Conservation (phyloP, 306 rosid species). For the Pachyrhizus erosus region DNA sequence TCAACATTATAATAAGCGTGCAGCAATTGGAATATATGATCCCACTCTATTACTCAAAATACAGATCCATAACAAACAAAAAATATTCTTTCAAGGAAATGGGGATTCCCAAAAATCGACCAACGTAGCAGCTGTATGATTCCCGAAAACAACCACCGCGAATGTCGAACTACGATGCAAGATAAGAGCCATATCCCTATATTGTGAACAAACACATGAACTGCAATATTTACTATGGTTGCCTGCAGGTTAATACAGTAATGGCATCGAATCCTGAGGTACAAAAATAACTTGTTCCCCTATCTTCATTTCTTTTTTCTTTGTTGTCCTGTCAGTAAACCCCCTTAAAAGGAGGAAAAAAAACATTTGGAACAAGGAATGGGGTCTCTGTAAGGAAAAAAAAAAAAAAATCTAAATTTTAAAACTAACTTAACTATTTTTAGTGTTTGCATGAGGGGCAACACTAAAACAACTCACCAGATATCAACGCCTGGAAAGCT, state of each 20-base stretch:
- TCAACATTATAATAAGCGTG: neutral
- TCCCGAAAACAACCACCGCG: neutral
- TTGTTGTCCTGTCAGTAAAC: constrained; percentile 19
- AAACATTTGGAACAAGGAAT: constrained; percentile 31
- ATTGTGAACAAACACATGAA: neutral
- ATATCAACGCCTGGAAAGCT: constrained; percentile 33
- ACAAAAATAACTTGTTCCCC: neutral
- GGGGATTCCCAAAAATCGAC: no score
- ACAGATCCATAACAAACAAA: neutral
- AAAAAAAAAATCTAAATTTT: neutral
- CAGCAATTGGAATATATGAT: neutral
- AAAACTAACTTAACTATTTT: constrained; percentile 34
- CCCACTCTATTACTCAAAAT: neutral
- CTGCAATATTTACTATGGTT: neutral
- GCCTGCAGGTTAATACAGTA: neutral
- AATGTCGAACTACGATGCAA: constrained; percentile 10
- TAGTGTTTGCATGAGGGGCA: constrained; percentile 15
- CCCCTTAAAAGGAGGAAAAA: constrained; percentile 12
- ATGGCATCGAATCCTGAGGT: constrained; percentile 33
- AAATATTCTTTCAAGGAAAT: neutral
- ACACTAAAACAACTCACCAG: constrained; percentile 42
- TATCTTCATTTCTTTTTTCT: neutral
- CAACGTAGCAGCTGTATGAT: no score
- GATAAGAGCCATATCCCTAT: neutral
- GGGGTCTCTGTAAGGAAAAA: constrained; percentile 9